Conservation (phyloP, 169 alveolate species). For the Amoebophrya sp. region DNA sequence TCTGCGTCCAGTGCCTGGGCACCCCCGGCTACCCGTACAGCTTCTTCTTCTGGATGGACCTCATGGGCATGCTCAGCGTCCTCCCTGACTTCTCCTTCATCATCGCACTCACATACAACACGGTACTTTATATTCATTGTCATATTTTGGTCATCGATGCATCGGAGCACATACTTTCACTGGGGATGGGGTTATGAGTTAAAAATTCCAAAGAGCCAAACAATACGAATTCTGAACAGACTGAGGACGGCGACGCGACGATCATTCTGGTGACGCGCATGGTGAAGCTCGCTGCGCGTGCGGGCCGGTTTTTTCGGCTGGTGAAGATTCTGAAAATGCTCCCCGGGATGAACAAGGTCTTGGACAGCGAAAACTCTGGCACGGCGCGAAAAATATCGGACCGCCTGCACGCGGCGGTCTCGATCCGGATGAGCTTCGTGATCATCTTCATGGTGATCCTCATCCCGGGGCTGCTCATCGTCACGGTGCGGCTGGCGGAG, state of each 20-base stretch:
- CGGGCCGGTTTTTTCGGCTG: neutral
- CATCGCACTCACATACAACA: neutral
- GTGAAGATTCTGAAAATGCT: neutral
- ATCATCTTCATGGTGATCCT: neutral
- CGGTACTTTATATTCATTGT: neutral
- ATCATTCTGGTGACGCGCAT: neutral
- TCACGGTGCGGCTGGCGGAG: neutral
- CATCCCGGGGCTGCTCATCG: neutral
- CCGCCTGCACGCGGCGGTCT: neutral
- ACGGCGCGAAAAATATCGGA: neutral
- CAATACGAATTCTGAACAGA: neutral
- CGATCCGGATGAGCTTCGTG: neutral
- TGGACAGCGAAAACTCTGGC: neutral
- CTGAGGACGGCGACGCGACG: neutral
- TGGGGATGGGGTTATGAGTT: too few species aligned
- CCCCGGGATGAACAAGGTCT: neutral
- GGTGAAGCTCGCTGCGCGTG: neutral
- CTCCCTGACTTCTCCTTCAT: neutral
- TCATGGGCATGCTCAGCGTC: neutral
- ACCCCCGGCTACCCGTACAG: neutral
- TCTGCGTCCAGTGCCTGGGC: neutral
- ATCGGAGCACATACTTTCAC: too few species aligned
- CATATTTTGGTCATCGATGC: neutral
- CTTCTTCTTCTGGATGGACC: constrained; percentile 7
- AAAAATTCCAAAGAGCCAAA: too few species aligned